Base-by-base conservation (phyloP, 371 early-diverging fungal genomes). In the Mortierella polycephala region DNA sequence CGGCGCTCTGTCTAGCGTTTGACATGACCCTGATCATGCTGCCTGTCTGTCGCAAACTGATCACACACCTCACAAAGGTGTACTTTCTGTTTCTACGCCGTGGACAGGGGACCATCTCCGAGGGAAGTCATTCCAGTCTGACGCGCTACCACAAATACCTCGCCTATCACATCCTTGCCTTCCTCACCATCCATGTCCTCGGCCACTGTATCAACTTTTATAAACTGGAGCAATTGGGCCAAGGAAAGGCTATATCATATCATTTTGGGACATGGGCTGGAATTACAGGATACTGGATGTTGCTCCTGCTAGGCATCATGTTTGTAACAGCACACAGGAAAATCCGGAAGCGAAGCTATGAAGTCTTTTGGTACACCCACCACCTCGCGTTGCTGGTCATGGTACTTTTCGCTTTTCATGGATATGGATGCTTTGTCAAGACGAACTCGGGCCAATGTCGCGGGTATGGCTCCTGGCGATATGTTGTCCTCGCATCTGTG, bases 31-130 rank as follows among this genome's bases (percentile, higher is more conserved):
- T 95, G 46, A 84, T 95, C 45, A 85, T 95, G 72, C 84, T 95
- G 69, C 93, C 95, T 10, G 88, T 95, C 51, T 94, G 94, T 79
- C 86, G 94, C 30, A 95, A 89, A 61, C 67, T 92, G 21, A 89
- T 95, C n/a, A 90, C 94, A 49, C 83, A 84, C 30, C 57, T 88
- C 30, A 85, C 90, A 40, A 79, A 81, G 44, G 83, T 86, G 37
- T 57, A 81, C 49, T 82, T 83, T 71, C 76, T 72, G 9, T 81
- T 90, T 54, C 68, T 91, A 5, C 82, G 85, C 20, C 79, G 91
- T 40, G 92, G 92, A 67, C 87, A 92, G 64, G 90, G 90, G 64
- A 74, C 80, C 14, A 56, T 80, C 57, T 70, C 80, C 18, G 80
- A 80, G 41, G 80, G 80, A 39, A 63, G 45, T 14, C 58, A 70